These are phyloP conservation scores for Auricularia auricula-judae DNA, from an alignment of 768 basidiomycete genomes.

Conservation along the genomic window DNA sequence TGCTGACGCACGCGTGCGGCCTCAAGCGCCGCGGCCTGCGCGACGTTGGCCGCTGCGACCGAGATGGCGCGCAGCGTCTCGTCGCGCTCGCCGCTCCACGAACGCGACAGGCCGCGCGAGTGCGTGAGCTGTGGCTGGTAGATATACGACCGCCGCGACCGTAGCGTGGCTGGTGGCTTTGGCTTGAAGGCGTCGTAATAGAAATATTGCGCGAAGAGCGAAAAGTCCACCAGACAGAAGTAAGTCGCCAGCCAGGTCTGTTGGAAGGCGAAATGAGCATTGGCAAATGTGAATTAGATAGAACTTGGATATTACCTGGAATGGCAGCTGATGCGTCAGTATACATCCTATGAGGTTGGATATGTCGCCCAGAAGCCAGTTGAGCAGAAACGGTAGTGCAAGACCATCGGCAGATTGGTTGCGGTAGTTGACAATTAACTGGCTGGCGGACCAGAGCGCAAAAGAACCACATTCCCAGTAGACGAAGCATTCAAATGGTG, in stretches of 20 bases:
- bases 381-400: conserved; percentile 84
- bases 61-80: conserved; percentile 33
- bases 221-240: conserved; percentile 75
- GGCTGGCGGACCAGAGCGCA: conserved; percentile 32
- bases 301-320: conserved; percentile 53
- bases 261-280: not conserved
- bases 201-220: conserved; percentile 67
- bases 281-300: conserved; percentile 4
- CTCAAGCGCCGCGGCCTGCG: conserved; percentile 57
- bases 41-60: conserved; percentile 59
- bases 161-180: conserved; percentile 15
- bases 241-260: conserved; percentile 88
- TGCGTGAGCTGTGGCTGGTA: conserved; percentile 21
- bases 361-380: conserved; percentile 88
- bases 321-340: conserved; percentile 86
- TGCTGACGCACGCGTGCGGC: conserved; percentile 33
- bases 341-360: conserved; percentile 89
- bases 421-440: conserved; percentile 69
- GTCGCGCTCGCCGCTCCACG: not conserved
- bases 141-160: not conserved
- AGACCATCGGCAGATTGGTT: conserved; percentile 80
- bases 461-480: conserved; percentile 1
- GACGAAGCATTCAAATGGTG: not conserved
- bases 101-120: conserved; percentile 32
- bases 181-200: conserved; percentile 45